Evolutionary conservation across 495 filamentous ascomycete species (phyloP).

Genomic region (Penicillium malachiteum): DNA sequence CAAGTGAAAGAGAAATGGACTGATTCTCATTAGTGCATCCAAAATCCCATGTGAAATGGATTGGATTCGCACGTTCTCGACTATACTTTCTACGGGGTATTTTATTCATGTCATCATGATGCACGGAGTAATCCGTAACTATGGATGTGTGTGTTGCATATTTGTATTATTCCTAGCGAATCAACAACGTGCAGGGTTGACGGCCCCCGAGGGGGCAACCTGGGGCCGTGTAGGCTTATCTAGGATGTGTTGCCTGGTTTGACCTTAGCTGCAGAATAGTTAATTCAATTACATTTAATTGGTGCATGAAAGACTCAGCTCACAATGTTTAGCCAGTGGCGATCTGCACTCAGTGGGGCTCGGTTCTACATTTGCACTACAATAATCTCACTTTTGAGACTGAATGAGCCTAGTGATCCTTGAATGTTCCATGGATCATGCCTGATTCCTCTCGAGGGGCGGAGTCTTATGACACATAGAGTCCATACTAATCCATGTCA

Average conservation of each 20-base stretch:
- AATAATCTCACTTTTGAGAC: not conserved
- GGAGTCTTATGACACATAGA: not conserved
- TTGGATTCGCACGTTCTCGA: not conserved
- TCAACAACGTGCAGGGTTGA: too few relatives aligned
- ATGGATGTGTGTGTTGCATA: too few relatives aligned
- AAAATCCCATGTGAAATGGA: conserved; percentile 8
- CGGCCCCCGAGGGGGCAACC: too few relatives aligned
- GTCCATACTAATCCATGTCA: not conserved
- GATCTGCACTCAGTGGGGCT: conserved; percentile 3
- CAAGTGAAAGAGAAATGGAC: conserved; percentile 8
- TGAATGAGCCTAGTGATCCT: not conserved
- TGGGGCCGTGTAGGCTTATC: not conserved
- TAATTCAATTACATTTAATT: not conserved
- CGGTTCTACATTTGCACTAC: not conserved
- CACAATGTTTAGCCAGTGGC: not conserved
- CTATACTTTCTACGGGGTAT: not conserved
- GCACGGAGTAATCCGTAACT: too few relatives aligned
- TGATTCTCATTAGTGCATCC: conserved; percentile 18
- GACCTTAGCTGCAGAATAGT: not conserved
- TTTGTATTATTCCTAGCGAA: too few relatives aligned
- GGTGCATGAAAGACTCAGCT: not conserved
- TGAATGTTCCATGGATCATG: too few relatives aligned
- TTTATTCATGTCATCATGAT: not conserved
- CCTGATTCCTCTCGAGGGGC: too few relatives aligned
- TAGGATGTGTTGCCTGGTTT: not conserved